These are phyloP conservation scores for Alnus glutinosa DNA, from an alignment of 306 rosid species.

Conservation along the genomic window DNA sequence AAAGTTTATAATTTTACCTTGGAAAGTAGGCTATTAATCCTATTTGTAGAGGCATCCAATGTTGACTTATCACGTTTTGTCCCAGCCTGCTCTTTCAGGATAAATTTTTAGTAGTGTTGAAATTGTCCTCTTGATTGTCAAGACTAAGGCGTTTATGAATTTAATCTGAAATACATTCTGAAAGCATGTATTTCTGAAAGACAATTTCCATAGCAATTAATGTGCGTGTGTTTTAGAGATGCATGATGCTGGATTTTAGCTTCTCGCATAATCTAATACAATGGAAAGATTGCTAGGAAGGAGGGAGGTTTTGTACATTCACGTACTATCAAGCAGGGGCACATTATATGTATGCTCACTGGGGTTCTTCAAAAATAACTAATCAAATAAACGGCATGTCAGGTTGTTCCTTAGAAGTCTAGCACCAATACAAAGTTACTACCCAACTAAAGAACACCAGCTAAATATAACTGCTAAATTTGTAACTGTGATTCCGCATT, in stretches of 20 bases:
- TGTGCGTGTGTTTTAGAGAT: not conserved
- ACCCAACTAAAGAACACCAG: not conserved
- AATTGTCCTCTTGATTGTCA: constrained; percentile 19
- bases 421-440: not conserved
- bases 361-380: not conserved
- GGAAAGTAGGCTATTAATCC: constrained; percentile 76
- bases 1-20: constrained; percentile 55
- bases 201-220: no score
- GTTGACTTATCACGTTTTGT: constrained; percentile 69
- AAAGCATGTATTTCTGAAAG: not conserved
- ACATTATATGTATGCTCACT: not conserved
- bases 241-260: not conserved
- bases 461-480: not conserved
- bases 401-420: not conserved
- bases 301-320: not conserved
- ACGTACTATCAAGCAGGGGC: not conserved
- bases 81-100: constrained; percentile 73
- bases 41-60: constrained; percentile 64
- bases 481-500: not conserved
- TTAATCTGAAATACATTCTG: not conserved
- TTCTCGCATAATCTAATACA: not conserved
- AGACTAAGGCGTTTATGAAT: not conserved
- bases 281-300: not conserved
- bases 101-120: constrained; percentile 22
- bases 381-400: not conserved